These are phyloP conservation scores for Acidomyces sp. DNA, from an alignment of 495 filamentous ascomycete species.

Conservation along the genomic window DNA sequence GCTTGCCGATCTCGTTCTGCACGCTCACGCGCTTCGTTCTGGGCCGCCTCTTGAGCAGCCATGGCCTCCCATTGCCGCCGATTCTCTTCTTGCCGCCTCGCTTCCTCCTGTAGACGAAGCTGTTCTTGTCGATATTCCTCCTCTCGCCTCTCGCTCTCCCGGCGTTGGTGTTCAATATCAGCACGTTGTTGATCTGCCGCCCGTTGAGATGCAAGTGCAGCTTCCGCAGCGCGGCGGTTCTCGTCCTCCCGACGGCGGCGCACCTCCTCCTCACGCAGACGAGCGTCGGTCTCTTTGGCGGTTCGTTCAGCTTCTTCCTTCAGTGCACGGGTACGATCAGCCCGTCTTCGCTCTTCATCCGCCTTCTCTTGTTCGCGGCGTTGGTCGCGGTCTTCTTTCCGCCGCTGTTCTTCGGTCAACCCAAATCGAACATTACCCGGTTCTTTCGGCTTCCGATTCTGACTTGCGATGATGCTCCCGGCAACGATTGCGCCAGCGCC, in stretches of 20 bases:
- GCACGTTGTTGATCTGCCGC: conserved; percentile 3
- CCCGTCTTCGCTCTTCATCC: conserved; percentile 15
- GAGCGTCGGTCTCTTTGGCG: conserved; percentile 16
- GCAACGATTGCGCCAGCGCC: conserved; percentile 22
- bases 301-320: conserved; percentile 17
- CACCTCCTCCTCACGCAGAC: conserved; percentile 5
- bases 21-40: background rate
- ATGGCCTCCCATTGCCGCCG: conserved; percentile 15
- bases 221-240: conserved; percentile 13
- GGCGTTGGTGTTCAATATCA: conserved; percentile 15
- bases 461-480: conserved; percentile 17
- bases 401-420: conserved; percentile 24
- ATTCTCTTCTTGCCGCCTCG: conserved; percentile 5
- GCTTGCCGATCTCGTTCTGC: background rate
- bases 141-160: conserved; percentile 8
- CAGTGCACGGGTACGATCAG: conserved; percentile 17
- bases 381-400: conserved; percentile 17
- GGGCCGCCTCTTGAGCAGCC: conserved; percentile 7
- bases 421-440: conserved; percentile 26
- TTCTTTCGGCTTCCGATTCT: conserved; percentile 16
- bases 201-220: conserved; percentile 2
- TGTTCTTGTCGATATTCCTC: conserved; percentile 14
- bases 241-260: conserved; percentile 1
- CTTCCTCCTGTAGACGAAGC: conserved; percentile 7
- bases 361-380: conserved; percentile 13